A percentile compares a stretch with the other conserved stretches of the same genome.
phyloP scores from a whole-genome alignment of 306 rosid genomes.

The Quercus dentata region DNA sequence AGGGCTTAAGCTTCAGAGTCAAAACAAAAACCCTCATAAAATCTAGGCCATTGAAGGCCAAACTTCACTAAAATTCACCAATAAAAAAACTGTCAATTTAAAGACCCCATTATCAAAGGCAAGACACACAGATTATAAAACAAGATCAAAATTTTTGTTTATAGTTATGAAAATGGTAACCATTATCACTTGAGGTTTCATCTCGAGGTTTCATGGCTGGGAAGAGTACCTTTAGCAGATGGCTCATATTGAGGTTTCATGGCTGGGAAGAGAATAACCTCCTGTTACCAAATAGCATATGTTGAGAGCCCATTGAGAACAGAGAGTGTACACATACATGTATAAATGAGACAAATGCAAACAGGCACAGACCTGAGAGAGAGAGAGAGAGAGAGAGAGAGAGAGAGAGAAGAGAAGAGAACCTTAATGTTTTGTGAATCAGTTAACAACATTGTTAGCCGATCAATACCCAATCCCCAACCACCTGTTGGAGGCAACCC shows the following conservation, averaged over 20 bases:
- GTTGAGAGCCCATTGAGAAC: background rate
- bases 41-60: too few relatives aligned
- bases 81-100: too few relatives aligned
- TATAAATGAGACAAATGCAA: too few relatives aligned
- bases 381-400: background rate
- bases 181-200: too few relatives aligned
- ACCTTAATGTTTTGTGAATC: constrained; percentile 95
- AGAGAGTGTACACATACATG: background rate
- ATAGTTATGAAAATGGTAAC: too few relatives aligned
- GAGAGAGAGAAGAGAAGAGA: background rate
- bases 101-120: too few relatives aligned
- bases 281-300: constrained; percentile 44
- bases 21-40: too few relatives aligned
- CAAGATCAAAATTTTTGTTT: too few relatives aligned
- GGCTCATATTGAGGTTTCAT: constrained; percentile 88
- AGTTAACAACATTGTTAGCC: constrained; percentile 73
- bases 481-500: constrained; percentile 98
- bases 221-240: constrained; percentile 28
- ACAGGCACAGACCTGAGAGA: background rate
- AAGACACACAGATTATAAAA: too few relatives aligned
- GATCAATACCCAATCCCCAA: constrained; percentile 96
- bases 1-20: too few relatives aligned
- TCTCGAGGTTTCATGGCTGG: too few relatives aligned
- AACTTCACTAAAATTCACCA: too few relatives aligned
- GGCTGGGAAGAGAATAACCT: constrained; percentile 91